Evolutionary conservation across 2,329 filamentous ascomycete species (phyloP), one percentile per base, ranked within the genome.

Genomic region (Diaporthe citri): DNA sequence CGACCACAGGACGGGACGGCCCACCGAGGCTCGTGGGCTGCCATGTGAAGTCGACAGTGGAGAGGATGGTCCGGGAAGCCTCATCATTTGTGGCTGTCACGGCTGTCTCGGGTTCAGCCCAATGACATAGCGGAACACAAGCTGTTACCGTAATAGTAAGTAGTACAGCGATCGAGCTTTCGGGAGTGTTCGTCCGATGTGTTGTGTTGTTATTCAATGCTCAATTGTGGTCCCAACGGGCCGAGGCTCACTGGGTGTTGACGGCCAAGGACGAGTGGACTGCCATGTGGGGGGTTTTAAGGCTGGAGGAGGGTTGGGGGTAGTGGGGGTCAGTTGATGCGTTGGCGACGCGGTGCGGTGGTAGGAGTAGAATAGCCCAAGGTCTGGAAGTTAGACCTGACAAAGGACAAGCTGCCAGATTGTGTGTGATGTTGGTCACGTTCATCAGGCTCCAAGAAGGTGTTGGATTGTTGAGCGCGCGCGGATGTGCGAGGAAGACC

Each of bases 1-100:
- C 64, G 7, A 36, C 64, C 13, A 17, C 25, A 69, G 46, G 64
- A n/a, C 46, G 64, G 64, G 64, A 67, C 64, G 64, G 64, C 34
- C 64, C 62, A 67, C 64, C 64, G 64, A 69, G 64, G 64, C 34
- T 55, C 34, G 48, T 41, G 46, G 46, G 31, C n/a, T 28, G 55
- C 34, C 64, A 69, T 69, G 64, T 55, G 64, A 69, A 69, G 34
- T 41, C n/a, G 48, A 15, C 1, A 28, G 10, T 31, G 46, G 13
- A 28, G 43, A 6, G 28, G 41, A n/a, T 52, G 31, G 6, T 67
- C 46, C 64, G 64, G 31, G 10, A 8, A 39, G 62, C 46, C 48
- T 52, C 12, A 28, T 8, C 46, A 41, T 8, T 28, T 17, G 31
- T 20, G n/a, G 9, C 9, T 12, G 34, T 36, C 20, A 55, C 17